Conservation (phyloP, 257 asterid species). For the Craterostigma plantagineum region DNA sequence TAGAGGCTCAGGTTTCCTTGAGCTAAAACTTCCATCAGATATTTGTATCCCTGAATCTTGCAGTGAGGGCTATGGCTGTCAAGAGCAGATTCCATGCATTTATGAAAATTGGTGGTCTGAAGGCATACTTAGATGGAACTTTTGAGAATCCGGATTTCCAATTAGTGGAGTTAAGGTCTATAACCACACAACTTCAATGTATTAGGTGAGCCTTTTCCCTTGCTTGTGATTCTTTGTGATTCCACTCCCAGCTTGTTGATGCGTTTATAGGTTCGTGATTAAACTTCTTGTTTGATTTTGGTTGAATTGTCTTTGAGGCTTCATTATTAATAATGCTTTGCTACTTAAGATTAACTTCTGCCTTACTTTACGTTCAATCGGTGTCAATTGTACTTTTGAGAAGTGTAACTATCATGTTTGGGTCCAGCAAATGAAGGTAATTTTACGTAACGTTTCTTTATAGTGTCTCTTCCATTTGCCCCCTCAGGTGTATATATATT, state of each 20-base stretch:
- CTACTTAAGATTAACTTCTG: too few species aligned
- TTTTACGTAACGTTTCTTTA: too few species aligned
- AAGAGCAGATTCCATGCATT: constrained; percentile 19
- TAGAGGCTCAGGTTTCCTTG: constrained; percentile 18
- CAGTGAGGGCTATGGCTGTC: constrained; percentile 29
- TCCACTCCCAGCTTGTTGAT: constrained; percentile 8
- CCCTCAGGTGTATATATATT: too few species aligned
- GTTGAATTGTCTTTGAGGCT: too few species aligned
- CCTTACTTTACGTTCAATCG: too few species aligned
- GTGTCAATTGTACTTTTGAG: too few species aligned
- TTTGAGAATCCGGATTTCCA: constrained; percentile 20
- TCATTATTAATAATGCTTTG: too few species aligned
- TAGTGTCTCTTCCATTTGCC: too few species aligned
- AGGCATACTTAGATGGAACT: constrained; percentile 29
- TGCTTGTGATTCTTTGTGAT: constrained; percentile 4
- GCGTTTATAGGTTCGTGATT: neutral
- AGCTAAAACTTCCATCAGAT: constrained; percentile 21
- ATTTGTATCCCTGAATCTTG: constrained; percentile 18
- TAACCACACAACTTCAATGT: constrained; percentile 20
- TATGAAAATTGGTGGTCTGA: constrained; percentile 43
- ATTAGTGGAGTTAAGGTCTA: constrained; percentile 32
- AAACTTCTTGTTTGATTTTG: neutral
- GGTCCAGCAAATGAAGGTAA: too few species aligned
- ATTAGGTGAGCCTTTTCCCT: too few species aligned
- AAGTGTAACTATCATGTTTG: too few species aligned